A percentile compares a stretch with the other conserved stretches of the same genome.
Conservation (phyloP, 768 basidiomycete species). For the Suillus alpinus region DNA sequence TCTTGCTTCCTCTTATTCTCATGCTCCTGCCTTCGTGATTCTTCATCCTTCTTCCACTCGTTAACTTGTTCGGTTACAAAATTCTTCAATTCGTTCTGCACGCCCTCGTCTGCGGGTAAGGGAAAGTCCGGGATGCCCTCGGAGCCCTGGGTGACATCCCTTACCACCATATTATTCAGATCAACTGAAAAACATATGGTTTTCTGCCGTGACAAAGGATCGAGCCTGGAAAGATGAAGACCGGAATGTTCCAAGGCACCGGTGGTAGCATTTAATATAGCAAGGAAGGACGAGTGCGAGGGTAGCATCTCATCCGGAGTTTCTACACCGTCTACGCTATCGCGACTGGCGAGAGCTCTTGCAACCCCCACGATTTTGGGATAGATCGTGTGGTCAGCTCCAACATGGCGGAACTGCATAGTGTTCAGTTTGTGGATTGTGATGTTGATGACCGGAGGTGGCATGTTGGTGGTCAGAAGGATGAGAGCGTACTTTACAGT, state of each 20-base stretch:
- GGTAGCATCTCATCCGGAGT: slow-evolving; percentile 1
- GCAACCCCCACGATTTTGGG: background rate
- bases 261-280: background rate
- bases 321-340: background rate
- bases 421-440: background rate
- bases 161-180: background rate
- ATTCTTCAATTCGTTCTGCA: background rate
- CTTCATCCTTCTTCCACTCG: slow-evolving; percentile 1
- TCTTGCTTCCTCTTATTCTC: background rate
- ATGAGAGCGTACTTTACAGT: background rate
- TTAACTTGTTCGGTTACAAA: background rate
- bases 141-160: background rate
- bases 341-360: background rate
- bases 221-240: slow-evolving; percentile 1
- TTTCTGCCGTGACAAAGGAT: background rate
- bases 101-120: background rate
- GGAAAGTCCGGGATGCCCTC: background rate
- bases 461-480: slow-evolving; percentile 1
- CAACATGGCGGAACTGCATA: slow-evolving; percentile 2
- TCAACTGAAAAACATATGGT: background rate
- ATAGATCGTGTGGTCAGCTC: background rate
- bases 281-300: slow-evolving; percentile 3
- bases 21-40: background rate
- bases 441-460: background rate
- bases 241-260: background rate